A percentile compares a stretch with the other conserved stretches of the same genome.
phyloP scores from a whole-genome alignment of 2,329 filamentous ascomycete species.

The Fusarium bulbicola region DNA sequence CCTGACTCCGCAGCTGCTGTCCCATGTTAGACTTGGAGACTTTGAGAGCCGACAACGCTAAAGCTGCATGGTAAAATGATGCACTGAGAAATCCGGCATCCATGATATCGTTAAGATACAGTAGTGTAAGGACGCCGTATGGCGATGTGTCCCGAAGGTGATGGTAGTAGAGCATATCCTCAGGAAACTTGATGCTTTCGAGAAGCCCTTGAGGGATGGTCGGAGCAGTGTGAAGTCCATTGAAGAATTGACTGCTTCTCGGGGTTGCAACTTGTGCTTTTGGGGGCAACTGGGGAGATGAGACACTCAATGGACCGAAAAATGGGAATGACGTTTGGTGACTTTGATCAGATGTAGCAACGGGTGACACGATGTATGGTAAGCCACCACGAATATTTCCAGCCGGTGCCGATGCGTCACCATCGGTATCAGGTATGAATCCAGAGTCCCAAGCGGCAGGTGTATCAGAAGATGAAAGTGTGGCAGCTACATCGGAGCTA shows the following conservation, averaged over 20 bases:
- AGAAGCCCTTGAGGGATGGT: slow-evolving; percentile 16
- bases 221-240: not conserved
- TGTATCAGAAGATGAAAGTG: not conserved
- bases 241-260: not conserved
- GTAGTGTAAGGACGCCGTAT: slow-evolving; percentile 9
- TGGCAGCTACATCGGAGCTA: not conserved
- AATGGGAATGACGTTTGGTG: not conserved
- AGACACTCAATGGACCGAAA: not conserved
- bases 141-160: slow-evolving; percentile 17
- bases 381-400: not conserved
- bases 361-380: not conserved
- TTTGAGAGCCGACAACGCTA: slow-evolving; percentile 21
- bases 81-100: not conserved
- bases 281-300: not conserved
- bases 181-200: slow-evolving; percentile 19
- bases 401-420: not conserved
- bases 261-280: not conserved
- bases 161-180: slow-evolving; percentile 33
- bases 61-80: slow-evolving; percentile 25
- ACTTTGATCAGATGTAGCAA: not conserved
- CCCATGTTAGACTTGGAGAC: slow-evolving; percentile 3
- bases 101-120: slow-evolving; percentile 19
- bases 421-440: not conserved
- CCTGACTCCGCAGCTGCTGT: not conserved
- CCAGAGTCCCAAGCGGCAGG: not conserved